Evolutionary conservation across 1,284 basidiomycete genomes (phyloP).

Genomic region (Trametes polyzona): DNA sequence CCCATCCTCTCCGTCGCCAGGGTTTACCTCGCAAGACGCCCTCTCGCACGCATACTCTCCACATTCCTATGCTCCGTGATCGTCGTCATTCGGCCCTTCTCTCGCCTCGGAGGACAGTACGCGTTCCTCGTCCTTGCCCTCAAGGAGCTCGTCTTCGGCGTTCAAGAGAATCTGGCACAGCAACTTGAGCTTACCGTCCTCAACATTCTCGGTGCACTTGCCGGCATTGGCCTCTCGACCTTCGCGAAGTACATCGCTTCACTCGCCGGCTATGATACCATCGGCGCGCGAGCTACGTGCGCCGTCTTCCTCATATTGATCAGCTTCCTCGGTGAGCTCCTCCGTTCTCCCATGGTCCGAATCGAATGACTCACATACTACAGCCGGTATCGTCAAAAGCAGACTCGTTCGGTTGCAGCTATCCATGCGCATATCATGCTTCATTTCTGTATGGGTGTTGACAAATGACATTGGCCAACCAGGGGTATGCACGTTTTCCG

Average conservation of each 20-base stretch:
- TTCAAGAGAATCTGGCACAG: constrained; percentile 51
- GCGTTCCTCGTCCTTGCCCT: constrained; percentile 50
- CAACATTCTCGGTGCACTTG: constrained; percentile 47
- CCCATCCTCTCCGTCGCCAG: constrained; percentile 1
- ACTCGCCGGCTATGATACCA: constrained; percentile 34
- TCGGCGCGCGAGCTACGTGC: constrained; percentile 40
- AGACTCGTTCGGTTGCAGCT: constrained; percentile 49
- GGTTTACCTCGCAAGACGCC: constrained; percentile 38
- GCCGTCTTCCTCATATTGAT: constrained; percentile 46
- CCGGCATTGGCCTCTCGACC: constrained; percentile 48
- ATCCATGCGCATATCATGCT: constrained; percentile 50
- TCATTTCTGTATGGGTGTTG: constrained; percentile 51
- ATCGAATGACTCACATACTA: background rate
- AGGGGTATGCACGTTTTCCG: constrained; percentile 31
- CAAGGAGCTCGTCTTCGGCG: constrained; percentile 53
- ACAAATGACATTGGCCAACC: constrained; percentile 41
- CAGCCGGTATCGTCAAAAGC: constrained; percentile 51
- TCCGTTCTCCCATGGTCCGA: background rate
- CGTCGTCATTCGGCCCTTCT: constrained; percentile 47
- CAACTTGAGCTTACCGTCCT: constrained; percentile 51
- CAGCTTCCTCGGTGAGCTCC: constrained; percentile 45
- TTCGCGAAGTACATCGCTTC: constrained; percentile 44
- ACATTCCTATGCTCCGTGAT: constrained; percentile 48
- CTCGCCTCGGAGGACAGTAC: constrained; percentile 43
- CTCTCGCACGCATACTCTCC: constrained; percentile 47